Evolutionary conservation across 2,329 filamentous ascomycete genomes (phyloP), one percentile per base, ranked within the genome.

Genomic region (Neopestalotiopsis sp.): DNA sequence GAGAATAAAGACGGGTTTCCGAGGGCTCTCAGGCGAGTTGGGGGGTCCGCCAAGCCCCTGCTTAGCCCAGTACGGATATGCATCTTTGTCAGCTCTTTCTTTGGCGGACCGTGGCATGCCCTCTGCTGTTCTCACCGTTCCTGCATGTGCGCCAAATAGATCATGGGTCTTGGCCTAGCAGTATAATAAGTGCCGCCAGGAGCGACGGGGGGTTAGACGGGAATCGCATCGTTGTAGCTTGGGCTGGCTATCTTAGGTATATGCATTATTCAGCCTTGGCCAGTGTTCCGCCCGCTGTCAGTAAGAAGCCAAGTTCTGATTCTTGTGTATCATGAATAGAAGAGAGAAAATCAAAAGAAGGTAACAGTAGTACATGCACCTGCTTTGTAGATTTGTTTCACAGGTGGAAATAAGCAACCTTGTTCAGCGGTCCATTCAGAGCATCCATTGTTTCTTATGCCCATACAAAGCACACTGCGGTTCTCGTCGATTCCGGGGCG

Each of bases 81-180:
- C 59, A 62, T 30, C 59, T 62, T 61, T 62, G 28, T 24, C 30
- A 40, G n/a, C 32, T 62, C n/a, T 42, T 28, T 62, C 59, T 40
- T 59, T 24, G 57, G n/a, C 30, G 20, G 17, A 24, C 57, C 59
- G 30, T 38, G 59, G 32, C 4, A n/a, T 62, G 40, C 58, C 32
- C 30, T 62, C 12, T 62, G 10, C 40, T 42, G 30, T 34, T 30
- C 30, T 62, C 30, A 34, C 34, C 59, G 59, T 62, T 62, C 59
- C 59, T 62, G 59, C 59, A 62, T 62, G 28, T 59, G 20, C 57
- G 24, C 24, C 13, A 24, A 24, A 30, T 34, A 24, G 24, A 34
- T 24, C 57, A 32, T 30, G 20, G 6, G 13, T 13, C 20, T 49
- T 24, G 20, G 17, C 20, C 45, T 53, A 53, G 45, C n/a, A 17